These are phyloP conservation scores for Chlorella variabilis DNA, from an alignment of 163 green algal species.

Conservation along the genomic window DNA sequence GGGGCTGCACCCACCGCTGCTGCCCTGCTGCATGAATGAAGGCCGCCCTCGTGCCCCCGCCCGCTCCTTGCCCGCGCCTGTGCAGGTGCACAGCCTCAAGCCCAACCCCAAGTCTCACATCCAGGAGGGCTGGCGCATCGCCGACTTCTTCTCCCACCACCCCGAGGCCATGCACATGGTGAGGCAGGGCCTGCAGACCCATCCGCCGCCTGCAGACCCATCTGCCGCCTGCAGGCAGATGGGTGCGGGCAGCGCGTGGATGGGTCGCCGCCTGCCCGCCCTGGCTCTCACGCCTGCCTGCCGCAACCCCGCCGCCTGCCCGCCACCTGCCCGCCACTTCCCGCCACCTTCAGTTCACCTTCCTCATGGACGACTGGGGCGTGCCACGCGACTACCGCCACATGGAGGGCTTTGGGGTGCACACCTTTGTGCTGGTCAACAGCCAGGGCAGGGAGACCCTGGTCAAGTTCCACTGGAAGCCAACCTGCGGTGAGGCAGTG, in stretches of 20 bases:
- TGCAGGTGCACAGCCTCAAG: slow-evolving; percentile 90
- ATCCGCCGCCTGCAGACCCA: neutral
- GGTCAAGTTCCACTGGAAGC: slow-evolving; percentile 97
- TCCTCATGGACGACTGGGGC: slow-evolving; percentile 90
- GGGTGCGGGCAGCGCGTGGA: too few species aligned
- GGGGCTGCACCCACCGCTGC: too few species aligned
- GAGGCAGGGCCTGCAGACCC: neutral
- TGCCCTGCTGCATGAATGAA: too few species aligned
- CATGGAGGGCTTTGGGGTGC: slow-evolving; percentile 95
- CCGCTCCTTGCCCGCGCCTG: too few species aligned
- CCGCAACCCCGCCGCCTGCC: too few species aligned
- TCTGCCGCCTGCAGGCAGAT: too few species aligned
- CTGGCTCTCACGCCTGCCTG: too few species aligned
- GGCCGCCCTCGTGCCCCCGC: too few species aligned
- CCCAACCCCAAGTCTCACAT: slow-evolving; percentile 86
- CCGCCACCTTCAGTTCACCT: slow-evolving; percentile 81
- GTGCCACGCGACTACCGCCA: slow-evolving; percentile 91
- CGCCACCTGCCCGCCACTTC: too few species aligned
- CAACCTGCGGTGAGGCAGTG: slow-evolving; percentile 71
- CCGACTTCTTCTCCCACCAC: slow-evolving; percentile 96
- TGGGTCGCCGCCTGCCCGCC: too few species aligned
- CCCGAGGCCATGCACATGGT: slow-evolving; percentile 95
- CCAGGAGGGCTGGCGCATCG: slow-evolving; percentile 85
- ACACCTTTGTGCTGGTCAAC: slow-evolving; percentile 92
- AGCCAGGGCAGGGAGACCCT: slow-evolving; percentile 78